A percentile compares a stretch with the other conserved stretches of the same genome.
Evolutionary conservation across 352 stramenopile genomes (phyloP).

Genomic region (Phytophthora fragariaefolia): DNA sequence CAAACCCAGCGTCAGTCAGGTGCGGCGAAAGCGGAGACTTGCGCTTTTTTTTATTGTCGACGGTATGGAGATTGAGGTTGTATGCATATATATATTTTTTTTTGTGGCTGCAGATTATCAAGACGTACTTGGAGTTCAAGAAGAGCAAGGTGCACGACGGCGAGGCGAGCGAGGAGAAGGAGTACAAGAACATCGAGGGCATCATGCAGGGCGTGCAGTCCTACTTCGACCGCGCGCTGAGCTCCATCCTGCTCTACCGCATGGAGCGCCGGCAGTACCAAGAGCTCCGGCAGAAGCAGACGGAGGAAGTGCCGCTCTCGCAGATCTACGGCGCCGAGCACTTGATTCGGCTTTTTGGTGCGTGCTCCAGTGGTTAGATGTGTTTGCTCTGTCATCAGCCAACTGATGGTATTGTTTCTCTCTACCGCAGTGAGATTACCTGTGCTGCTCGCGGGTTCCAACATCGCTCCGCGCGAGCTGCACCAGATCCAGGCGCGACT

Average conservation of each 20-base stretch:
- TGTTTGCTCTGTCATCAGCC: no score
- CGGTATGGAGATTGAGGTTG: no score
- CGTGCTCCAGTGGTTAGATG: constrained; percentile 32
- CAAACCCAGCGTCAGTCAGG: constrained; percentile 65
- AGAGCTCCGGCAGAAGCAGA: constrained; percentile 66
- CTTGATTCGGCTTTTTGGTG: constrained; percentile 90
- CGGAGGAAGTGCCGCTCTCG: constrained; percentile 66
- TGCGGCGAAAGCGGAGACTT: no score
- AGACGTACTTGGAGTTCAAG: constrained; percentile 82
- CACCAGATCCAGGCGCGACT: constrained; percentile 72
- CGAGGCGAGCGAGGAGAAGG: constrained; percentile 68
- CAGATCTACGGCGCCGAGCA: constrained; percentile 94
- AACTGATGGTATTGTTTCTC: background rate
- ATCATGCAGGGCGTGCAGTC: constrained; percentile 88
- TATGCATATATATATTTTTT: background rate
- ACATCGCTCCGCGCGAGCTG: constrained; percentile 62
- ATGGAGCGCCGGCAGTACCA: constrained; percentile 92
- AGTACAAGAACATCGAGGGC: constrained; percentile 84
- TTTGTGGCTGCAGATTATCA: constrained; percentile 57
- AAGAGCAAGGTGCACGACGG: constrained; percentile 66
- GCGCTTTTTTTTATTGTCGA: no score
- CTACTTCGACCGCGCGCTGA: constrained; percentile 91
- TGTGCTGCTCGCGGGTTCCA: constrained; percentile 69
- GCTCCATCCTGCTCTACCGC: constrained; percentile 91
- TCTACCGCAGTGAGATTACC: constrained; percentile 77